Conservation (phyloP, 805 yeast species). For the Saturnispora zaruensis region DNA sequence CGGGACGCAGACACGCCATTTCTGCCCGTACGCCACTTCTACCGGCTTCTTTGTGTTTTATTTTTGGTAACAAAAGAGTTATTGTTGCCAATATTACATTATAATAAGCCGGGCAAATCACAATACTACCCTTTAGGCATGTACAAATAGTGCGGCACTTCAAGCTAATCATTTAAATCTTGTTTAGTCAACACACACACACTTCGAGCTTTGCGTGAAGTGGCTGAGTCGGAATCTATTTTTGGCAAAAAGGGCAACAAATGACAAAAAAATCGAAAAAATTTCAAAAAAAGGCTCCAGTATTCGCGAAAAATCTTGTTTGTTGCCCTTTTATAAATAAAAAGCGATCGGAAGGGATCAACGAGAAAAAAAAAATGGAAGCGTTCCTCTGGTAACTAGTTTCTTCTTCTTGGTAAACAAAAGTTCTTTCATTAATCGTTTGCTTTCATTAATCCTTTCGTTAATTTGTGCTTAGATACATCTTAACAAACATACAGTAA, state of each 20-base stretch:
- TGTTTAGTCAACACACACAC: background rate
- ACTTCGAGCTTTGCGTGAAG: too few species aligned
- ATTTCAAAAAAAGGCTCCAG: background rate
- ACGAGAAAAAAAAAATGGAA: background rate
- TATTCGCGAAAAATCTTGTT: background rate
- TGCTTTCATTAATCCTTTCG: background rate
- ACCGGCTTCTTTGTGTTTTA: background rate
- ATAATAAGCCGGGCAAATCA: background rate
- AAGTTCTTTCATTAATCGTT: background rate
- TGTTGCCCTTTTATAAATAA: background rate
- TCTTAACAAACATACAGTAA: background rate
- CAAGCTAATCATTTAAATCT: too few species aligned
- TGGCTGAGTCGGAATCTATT: background rate
- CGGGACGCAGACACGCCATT: background rate
- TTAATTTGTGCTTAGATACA: background rate
- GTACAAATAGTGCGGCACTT: too few species aligned
- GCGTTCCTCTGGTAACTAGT: background rate
- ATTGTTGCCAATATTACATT: background rate
- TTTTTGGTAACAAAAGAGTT: background rate
- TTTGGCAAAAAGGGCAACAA: background rate
- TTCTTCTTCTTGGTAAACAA: background rate
- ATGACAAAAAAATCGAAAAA: background rate
- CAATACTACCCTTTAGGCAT: too few species aligned
- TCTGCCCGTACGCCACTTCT: too few species aligned
- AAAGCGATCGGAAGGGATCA: background rate